A percentile compares a stretch with the other conserved stretches of the same genome.
Conservation (phyloP, 2,329 filamentous ascomycete species). For the Fusarium newnesense region DNA sequence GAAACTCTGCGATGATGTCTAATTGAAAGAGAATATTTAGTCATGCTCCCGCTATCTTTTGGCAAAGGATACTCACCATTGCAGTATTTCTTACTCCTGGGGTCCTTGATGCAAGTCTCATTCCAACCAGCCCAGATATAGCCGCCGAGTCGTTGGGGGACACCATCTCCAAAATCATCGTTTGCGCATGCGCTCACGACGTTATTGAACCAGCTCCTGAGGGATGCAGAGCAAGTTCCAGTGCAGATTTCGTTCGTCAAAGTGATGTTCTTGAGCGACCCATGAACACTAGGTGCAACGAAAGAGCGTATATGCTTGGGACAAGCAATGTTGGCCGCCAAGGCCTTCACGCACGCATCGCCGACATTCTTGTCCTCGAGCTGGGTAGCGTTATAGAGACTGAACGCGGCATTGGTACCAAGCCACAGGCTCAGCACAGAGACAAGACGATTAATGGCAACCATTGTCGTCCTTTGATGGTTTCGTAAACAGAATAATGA, state of each 20-base stretch:
- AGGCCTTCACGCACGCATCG: not conserved
- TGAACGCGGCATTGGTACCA: no score
- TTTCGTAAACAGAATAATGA: no score
- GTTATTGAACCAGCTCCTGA: conserved; percentile 12
- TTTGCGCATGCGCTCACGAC: not conserved
- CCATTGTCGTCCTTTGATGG: no score
- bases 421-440: no score
- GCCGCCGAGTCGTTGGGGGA: not conserved
- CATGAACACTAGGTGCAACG: not conserved
- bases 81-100: conserved; percentile 23
- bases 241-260: conserved; percentile 21
- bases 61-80: conserved; percentile 12
- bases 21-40: no score
- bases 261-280: not conserved
- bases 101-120: conserved; percentile 30
- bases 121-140: conserved; percentile 25
- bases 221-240: conserved; percentile 1
- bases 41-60: no score
- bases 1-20: conserved; percentile 20
- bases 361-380: no score
- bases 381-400: no score
- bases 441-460: no score
- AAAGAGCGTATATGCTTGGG: not conserved
- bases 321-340: conserved; percentile 13
- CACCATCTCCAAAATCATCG: not conserved